Evolutionary conservation across 139 green algal species (phyloP).

Genomic region (Chlorella ohadii): DNA sequence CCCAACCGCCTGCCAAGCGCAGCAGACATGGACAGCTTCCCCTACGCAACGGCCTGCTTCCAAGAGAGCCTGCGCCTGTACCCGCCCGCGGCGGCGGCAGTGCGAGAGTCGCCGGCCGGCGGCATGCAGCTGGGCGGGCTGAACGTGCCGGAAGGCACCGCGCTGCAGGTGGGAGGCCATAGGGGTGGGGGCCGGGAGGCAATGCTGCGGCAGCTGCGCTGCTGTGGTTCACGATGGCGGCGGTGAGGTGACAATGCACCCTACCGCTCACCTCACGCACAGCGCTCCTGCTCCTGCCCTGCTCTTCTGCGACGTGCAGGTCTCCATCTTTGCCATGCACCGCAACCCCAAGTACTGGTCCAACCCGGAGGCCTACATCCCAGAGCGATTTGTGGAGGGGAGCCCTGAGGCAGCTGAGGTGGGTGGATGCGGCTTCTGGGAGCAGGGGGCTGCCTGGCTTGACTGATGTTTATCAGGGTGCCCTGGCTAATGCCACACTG

Average conservation of each 20-base stretch:
- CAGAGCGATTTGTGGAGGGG: constrained; percentile 9
- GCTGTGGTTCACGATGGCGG: no score
- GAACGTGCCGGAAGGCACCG: neutral
- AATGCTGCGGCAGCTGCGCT: no score
- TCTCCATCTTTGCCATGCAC: constrained; percentile 17
- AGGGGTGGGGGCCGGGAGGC: no score
- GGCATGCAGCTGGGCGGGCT: neutral
- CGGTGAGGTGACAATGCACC: no score
- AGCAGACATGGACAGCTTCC: neutral
- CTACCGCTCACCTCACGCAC: no score
- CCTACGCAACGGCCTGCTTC: neutral
- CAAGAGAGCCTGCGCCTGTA: constrained; percentile 6
- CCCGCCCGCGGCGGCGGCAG: neutral
- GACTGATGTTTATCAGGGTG: no score
- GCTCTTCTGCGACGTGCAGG: neutral
- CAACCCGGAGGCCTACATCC: neutral
- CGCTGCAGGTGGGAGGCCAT: neutral
- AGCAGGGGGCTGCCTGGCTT: neutral
- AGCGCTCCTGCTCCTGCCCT: no score
- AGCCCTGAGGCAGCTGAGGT: constrained; percentile 21
- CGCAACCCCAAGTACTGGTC: neutral
- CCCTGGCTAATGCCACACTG: no score
- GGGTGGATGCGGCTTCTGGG: neutral
- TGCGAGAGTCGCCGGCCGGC: neutral
- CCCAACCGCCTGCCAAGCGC: neutral